Evolutionary conservation across 257 asterid species (phyloP).

Genomic region (Echium plantagineum): DNA sequence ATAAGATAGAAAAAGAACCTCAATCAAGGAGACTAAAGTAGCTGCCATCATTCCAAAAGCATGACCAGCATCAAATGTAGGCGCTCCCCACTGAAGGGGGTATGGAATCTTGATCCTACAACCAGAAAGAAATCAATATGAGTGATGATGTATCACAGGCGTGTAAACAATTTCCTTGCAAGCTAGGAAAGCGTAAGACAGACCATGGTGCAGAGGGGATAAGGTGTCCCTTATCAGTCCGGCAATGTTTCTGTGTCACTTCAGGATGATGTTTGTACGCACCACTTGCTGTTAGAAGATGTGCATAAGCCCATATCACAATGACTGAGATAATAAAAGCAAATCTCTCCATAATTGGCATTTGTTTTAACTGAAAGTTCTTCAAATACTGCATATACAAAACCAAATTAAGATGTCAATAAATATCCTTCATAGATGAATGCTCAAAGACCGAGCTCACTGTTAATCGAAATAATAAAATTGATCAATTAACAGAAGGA

Average conservation of each 20-base stretch:
- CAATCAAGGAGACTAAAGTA: conserved; percentile 81
- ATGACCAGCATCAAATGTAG: conserved; percentile 95
- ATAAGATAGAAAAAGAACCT: conserved; percentile 28
- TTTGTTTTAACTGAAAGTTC: conserved; percentile 55
- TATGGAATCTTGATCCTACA: conserved; percentile 88
- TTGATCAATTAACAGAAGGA: background rate
- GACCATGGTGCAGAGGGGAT: conserved; percentile 90
- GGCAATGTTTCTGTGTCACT: conserved; percentile 58
- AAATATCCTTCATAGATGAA: background rate
- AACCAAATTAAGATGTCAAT: background rate
- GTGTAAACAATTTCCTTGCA: conserved; percentile 3
- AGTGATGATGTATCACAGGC: background rate
- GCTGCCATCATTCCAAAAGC: conserved; percentile 98
- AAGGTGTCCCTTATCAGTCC: conserved; percentile 75
- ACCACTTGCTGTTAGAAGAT: conserved; percentile 91
- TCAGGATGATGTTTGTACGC: conserved; percentile 81
- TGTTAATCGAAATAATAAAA: background rate
- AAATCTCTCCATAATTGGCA: conserved; percentile 74
- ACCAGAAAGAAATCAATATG: background rate
- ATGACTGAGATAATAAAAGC: conserved; percentile 64
- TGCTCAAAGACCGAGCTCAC: background rate
- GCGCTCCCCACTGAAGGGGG: conserved; percentile 99
- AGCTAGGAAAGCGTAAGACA: conserved; percentile 12
- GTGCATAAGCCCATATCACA: conserved; percentile 92
- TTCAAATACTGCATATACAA: conserved; percentile 58